Percentiles rank a stretch among this genome's conserved stretches.
Evolutionary conservation across 176 grass and related monocot genomes (phyloP).

Genomic region (Zizania latifolia): DNA sequence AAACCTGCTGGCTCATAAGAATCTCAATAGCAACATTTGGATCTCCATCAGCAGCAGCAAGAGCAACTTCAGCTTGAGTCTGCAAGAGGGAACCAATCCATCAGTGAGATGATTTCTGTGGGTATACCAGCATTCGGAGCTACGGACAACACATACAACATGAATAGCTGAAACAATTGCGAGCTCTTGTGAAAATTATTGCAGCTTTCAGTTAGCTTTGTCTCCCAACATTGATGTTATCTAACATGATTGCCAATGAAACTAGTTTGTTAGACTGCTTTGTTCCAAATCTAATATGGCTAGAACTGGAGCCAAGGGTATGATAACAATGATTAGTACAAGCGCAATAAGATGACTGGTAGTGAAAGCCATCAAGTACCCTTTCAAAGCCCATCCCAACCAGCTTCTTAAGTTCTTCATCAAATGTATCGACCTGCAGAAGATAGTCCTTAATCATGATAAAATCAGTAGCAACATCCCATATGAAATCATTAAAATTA

Average conservation of each 20-base stretch:
- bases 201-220: background rate
- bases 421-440: slow-evolving; percentile 83
- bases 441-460: background rate
- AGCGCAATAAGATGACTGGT: background rate
- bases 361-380: slow-evolving; percentile 38
- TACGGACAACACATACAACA: background rate
- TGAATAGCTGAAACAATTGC: background rate
- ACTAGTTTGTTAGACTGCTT: background rate
- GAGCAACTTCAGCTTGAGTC: slow-evolving; percentile 94
- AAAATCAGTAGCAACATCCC: slow-evolving; percentile 10
- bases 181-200: background rate
- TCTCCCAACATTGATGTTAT: background rate
- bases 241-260: background rate
- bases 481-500: slow-evolving; percentile 8
- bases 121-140: no score
- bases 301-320: background rate
- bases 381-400: slow-evolving; percentile 94
- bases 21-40: slow-evolving; percentile 94
- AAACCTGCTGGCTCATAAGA: slow-evolving; percentile 86
- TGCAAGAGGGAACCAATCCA: slow-evolving; percentile 30
- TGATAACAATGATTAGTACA: background rate
- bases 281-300: background rate
- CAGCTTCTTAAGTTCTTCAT: slow-evolving; percentile 89
- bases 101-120: background rate
- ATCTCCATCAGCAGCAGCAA: slow-evolving; percentile 90